phyloP scores from a whole-genome alignment of 2,329 filamentous ascomycete genomes.

The Podosphaera xanthii region DNA sequence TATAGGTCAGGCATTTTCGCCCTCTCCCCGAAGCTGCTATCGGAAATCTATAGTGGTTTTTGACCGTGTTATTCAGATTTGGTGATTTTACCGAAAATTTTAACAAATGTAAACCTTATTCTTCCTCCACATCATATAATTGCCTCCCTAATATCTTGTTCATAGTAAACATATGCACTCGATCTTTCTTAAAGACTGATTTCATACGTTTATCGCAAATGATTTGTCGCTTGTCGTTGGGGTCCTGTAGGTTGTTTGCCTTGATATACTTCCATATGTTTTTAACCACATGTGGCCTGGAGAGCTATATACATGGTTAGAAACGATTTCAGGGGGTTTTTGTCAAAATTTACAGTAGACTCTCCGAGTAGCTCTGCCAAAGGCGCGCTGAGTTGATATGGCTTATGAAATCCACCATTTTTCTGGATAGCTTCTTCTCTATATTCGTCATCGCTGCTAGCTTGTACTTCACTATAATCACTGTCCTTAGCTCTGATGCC shows the following conservation, averaged over 20 bases:
- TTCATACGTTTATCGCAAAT: constrained; percentile 79
- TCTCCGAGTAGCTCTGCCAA: constrained; percentile 50
- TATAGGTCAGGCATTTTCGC: not conserved
- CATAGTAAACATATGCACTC: constrained; percentile 98
- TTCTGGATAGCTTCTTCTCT: constrained; percentile 44
- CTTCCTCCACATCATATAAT: constrained; percentile 62
- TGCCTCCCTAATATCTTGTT: constrained; percentile 87
- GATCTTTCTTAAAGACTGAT: constrained; percentile 74
- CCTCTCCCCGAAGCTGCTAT: not conserved
- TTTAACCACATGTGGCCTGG: constrained; percentile 87
- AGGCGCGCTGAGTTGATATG: constrained; percentile 48
- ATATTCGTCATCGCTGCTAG: constrained; percentile 30
- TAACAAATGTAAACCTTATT: constrained; percentile 3
- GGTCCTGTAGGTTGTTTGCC: constrained; percentile 68
- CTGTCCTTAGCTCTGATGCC: constrained; percentile 50
- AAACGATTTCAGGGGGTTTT: not conserved
- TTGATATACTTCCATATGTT: constrained; percentile 94
- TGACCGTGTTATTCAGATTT: not conserved
- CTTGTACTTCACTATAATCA: constrained; percentile 58
- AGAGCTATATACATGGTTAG: constrained; percentile 33
- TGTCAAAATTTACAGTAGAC: constrained; percentile 28
- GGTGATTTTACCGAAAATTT: not conserved
- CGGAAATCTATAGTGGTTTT: not conserved
- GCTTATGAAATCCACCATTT: constrained; percentile 83
- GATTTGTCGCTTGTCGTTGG: constrained; percentile 77